Base-by-base conservation (phyloP, 2,329 filamentous ascomycete species). In the Venturia nashicola region DNA sequence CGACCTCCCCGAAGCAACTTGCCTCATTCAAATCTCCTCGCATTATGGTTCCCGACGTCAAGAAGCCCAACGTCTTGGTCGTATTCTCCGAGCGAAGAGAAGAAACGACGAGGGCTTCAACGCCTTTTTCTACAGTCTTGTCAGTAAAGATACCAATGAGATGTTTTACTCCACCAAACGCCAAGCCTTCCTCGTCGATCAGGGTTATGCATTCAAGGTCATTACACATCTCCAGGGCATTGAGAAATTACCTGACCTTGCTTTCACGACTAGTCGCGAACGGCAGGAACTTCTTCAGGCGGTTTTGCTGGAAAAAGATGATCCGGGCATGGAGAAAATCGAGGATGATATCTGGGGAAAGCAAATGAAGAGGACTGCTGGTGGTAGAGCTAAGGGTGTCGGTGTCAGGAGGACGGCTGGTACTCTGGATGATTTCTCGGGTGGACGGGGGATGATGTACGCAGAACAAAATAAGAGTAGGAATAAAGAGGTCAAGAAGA, bases 51-150 rank as follows among this genome's bases (percentile, higher is more conserved):
- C 93, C 11, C 90, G 94, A 69, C 88, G 94, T 77, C 94, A 97
- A 75, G 94, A 99, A 77, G 94, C 94, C 0, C 94, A 97, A 73
- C 86, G 94, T 2, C 81, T 97, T 0, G 94, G 94, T 3, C 88
- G 94, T 61, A 97, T 99, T 70, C 83, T 99, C 3, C 85, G 94
- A 76, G 94, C 94, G 16, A 99, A 99, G 77, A 86, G 94, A 20
- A 84, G 94, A 73, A 97, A 97, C 70, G 94, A 99, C 69, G 94
- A 97, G 74, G 94, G 94, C 8, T 99, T 99, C 76, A 99, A 99
- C 72, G 94, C 94, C 0, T 99, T 97, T 76, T 99, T 99, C 79
- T 99, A 99, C 77, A 96, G 91, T 0, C 83, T 99, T 0, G 94
- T 99, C 3, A 96, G 90, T 6, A 97, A 97, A 74, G 94, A 99